A percentile compares a stretch with the other conserved stretches of the same genome.
phyloP scores from a whole-genome alignment of 2,329 filamentous ascomycete genomes.

The Trichophyton simii region DNA sequence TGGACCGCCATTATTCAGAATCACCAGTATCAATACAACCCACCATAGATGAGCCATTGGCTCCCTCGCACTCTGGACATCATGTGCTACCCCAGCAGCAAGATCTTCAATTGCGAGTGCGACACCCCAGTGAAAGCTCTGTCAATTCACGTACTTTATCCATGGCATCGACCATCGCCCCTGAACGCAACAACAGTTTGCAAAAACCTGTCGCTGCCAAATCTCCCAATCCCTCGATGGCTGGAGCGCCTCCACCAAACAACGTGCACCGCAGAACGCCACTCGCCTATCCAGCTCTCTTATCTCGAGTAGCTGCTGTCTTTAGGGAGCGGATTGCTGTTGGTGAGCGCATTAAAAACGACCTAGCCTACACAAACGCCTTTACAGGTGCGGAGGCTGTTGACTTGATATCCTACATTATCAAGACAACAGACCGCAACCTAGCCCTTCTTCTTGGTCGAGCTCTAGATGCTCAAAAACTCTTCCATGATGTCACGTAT shows the following conservation, averaged over 20 bases:
- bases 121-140: slow-evolving; percentile 34
- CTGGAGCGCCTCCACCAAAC: slow-evolving; percentile 41
- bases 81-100: slow-evolving; percentile 6
- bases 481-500: slow-evolving; percentile 98
- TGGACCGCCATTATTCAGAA: slow-evolving; percentile 25
- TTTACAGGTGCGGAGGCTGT: slow-evolving; percentile 95
- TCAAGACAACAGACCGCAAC: slow-evolving; percentile 92
- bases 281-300: slow-evolving; percentile 80
- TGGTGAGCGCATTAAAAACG: slow-evolving; percentile 88
- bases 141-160: slow-evolving; percentile 60
- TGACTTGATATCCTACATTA: slow-evolving; percentile 89
- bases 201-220: slow-evolving; percentile 26
- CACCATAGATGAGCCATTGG: slow-evolving; percentile 18
- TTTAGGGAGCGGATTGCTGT: slow-evolving; percentile 81
- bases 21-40: slow-evolving; percentile 39
- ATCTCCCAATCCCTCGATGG: slow-evolving; percentile 37
- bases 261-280: slow-evolving; percentile 58
- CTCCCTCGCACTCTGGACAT: background rate
- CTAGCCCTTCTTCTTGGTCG: slow-evolving; percentile 80
- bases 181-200: slow-evolving; percentile 50
- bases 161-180: slow-evolving; percentile 60
- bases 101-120: slow-evolving; percentile 19
- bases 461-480: slow-evolving; percentile 92
- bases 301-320: slow-evolving; percentile 86
- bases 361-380: slow-evolving; percentile 89